These are phyloP conservation scores for Castanea sativa DNA, from an alignment of 306 rosid species.

Conservation along the genomic window DNA sequence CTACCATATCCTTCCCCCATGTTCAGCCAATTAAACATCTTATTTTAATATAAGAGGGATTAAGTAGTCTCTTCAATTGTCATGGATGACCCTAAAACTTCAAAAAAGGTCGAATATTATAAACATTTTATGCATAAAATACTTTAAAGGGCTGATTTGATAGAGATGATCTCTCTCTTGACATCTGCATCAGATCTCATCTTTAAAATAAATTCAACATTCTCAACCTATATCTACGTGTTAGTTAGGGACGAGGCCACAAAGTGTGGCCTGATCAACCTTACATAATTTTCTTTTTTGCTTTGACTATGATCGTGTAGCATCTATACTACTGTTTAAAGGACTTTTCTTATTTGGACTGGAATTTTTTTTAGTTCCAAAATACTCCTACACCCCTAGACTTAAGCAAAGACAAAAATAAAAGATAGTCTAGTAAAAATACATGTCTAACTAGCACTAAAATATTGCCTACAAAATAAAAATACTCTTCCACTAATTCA, in stretches of 20 bases:
- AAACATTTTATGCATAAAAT: slow-evolving; percentile 7
- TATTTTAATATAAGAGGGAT: slow-evolving; percentile 24
- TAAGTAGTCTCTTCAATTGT: slow-evolving; percentile 35
- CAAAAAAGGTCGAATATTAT: slow-evolving; percentile 15
- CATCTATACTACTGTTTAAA: too few species aligned
- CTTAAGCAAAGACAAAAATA: too few species aligned
- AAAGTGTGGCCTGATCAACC: slow-evolving; percentile 24
- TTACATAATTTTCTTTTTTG: not conserved
- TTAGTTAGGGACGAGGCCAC: slow-evolving; percentile 27
- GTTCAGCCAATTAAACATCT: slow-evolving; percentile 30
- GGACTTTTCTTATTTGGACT: too few species aligned
- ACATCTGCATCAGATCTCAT: slow-evolving; percentile 3
- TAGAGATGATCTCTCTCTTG: slow-evolving; percentile 15
- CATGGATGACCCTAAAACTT: slow-evolving; percentile 43
- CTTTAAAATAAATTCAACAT: slow-evolving; percentile 28
- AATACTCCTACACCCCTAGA: too few species aligned
- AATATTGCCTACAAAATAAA: too few species aligned
- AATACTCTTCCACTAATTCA: too few species aligned
- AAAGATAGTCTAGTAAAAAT: too few species aligned
- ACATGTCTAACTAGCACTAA: too few species aligned
- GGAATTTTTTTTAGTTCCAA: too few species aligned
- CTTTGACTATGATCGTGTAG: too few species aligned
- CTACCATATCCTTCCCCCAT: slow-evolving; percentile 48
- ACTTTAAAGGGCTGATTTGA: slow-evolving; percentile 15
- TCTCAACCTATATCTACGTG: slow-evolving; percentile 33